Percentiles rank a stretch among this genome's conserved stretches.
Conservation (phyloP, 106 monocot species). For the Acorus calamus region DNA sequence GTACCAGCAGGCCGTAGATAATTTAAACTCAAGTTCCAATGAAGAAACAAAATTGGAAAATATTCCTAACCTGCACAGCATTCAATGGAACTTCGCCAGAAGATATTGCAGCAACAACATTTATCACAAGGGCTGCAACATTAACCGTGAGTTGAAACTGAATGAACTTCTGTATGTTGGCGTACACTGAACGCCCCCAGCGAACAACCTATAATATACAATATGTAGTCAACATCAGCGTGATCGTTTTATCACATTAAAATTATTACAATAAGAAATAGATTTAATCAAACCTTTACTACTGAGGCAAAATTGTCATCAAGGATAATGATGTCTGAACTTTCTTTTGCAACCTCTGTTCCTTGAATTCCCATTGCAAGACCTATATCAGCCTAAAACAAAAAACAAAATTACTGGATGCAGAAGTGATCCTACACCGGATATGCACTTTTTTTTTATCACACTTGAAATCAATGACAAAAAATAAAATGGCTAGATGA, state of each 20-base stretch:
- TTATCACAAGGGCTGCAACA: conserved; percentile 74
- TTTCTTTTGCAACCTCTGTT: too few relatives aligned
- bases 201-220: conserved; percentile 60
- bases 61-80: conserved; percentile 64
- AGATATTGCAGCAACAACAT: conserved; percentile 71
- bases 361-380: too few relatives aligned
- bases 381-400: too few relatives aligned
- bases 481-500: neutral
- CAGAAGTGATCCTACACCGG: too few relatives aligned
- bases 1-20: too few relatives aligned
- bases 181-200: conserved; percentile 88
- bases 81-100: conserved; percentile 77
- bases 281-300: neutral
- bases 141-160: conserved; percentile 97
- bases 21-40: neutral
- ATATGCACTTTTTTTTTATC: too few relatives aligned
- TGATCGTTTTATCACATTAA: too few relatives aligned
- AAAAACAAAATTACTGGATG: too few relatives aligned
- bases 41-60: neutral
- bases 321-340: too few relatives aligned
- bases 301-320: too few relatives aligned
- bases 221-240: too few relatives aligned
- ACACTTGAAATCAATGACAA: neutral
- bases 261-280: neutral
- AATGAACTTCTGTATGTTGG: conserved; percentile 91